These are phyloP conservation scores for Epichloe gansuensis DNA, from an alignment of 2,329 filamentous ascomycete species.

Conservation along the genomic window DNA sequence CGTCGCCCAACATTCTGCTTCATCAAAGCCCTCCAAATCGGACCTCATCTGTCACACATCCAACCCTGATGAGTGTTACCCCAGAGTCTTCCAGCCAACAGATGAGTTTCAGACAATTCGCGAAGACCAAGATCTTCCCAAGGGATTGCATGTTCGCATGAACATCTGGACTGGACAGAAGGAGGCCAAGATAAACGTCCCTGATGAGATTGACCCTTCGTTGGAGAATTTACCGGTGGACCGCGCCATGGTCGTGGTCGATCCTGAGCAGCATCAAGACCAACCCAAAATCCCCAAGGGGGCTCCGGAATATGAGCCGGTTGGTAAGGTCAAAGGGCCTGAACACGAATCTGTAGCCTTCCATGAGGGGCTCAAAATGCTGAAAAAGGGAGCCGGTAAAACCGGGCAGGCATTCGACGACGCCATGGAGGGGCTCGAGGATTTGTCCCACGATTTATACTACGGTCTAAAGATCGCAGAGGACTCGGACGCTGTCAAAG, in stretches of 20 bases:
- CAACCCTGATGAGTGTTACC: conserved; percentile 50
- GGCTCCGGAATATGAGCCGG: conserved; percentile 43
- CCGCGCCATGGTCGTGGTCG: conserved; percentile 40
- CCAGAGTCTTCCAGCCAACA: conserved; percentile 49
- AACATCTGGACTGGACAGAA: conserved; percentile 51
- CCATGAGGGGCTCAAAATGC: conserved; percentile 30
- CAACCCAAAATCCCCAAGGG: conserved; percentile 28
- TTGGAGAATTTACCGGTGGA: conserved; percentile 40
- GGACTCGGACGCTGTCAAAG: conserved; percentile 37
- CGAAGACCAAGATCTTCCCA: conserved; percentile 51
- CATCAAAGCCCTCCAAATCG: conserved; percentile 24
- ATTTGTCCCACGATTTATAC: conserved; percentile 56
- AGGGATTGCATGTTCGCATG: conserved; percentile 52
- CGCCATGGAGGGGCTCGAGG: conserved; percentile 45
- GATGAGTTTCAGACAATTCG: conserved; percentile 50
- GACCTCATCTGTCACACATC: conserved; percentile 53
- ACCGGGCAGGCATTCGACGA: conserved; percentile 27
- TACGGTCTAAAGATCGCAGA: conserved; percentile 52
- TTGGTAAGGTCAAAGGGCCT: conserved; percentile 44
- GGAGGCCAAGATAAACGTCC: conserved; percentile 54
- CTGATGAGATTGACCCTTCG: conserved; percentile 33
- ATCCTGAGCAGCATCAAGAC: conserved; percentile 24
- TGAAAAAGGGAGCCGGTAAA: conserved; percentile 30
- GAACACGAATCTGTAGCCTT: conserved; percentile 18
- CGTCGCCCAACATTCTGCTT: conserved; percentile 15